Evolutionary conservation across 495 filamentous ascomycete species (phyloP).

Genomic region (Cercophora newfieldiana): DNA sequence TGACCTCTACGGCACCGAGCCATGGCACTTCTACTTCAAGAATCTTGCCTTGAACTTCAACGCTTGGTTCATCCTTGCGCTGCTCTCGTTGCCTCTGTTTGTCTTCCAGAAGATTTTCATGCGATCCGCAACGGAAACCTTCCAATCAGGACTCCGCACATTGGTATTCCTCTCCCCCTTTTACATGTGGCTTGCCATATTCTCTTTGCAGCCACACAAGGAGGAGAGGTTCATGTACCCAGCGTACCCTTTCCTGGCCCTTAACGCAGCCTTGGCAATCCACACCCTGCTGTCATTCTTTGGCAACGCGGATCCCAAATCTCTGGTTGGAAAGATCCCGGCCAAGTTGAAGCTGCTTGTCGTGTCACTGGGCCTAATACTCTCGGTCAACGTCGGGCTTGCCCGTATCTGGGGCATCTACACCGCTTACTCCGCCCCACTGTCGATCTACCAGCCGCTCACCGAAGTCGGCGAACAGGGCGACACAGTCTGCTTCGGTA

Average conservation of each 20-base stretch:
- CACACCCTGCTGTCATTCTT: constrained; percentile 74
- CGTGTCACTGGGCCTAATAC: constrained; percentile 52
- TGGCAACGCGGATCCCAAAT: constrained; percentile 65
- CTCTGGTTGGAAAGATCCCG: constrained; percentile 67
- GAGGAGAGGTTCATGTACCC: constrained; percentile 99
- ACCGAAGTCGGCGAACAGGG: constrained; percentile 51
- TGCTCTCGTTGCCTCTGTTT: constrained; percentile 67
- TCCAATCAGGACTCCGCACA: constrained; percentile 62
- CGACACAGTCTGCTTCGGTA: constrained; percentile 84
- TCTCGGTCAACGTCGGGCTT: constrained; percentile 64
- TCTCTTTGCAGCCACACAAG: constrained; percentile 91
- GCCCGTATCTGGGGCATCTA: constrained; percentile 78
- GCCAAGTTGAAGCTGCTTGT: constrained; percentile 64
- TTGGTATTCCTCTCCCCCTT: constrained; percentile 77
- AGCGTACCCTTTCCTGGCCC: constrained; percentile 85
- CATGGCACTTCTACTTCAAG: constrained; percentile 93
- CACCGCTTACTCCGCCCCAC: constrained; percentile 80
- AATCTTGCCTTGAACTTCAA: constrained; percentile 96
- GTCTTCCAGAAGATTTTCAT: constrained; percentile 47
- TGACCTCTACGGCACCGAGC: constrained; percentile 93
- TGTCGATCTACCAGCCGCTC: constrained; percentile 67
- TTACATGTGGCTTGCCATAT: constrained; percentile 92
- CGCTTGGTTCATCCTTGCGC: constrained; percentile 81
- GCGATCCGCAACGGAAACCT: constrained; percentile 40
- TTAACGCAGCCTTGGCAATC: constrained; percentile 84